phyloP scores from a whole-genome alignment of 2,329 filamentous ascomycete genomes.

The Trichothecium roseum region DNA sequence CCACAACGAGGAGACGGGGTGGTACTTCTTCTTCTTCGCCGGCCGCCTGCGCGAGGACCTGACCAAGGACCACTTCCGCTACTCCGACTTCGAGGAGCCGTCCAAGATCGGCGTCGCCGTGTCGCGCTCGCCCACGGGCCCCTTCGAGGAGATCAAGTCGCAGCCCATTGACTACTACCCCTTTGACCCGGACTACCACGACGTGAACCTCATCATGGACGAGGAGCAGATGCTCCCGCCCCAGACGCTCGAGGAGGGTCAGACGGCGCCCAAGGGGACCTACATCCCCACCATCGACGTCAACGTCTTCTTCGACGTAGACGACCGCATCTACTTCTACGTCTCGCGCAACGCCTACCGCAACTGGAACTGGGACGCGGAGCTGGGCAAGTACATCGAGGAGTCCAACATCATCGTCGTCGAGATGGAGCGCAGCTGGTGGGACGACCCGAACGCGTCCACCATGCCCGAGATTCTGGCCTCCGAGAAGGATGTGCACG shows the following conservation, averaged over 20 bases:
- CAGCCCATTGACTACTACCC: slow-evolving; percentile 22
- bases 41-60: slow-evolving; percentile 20
- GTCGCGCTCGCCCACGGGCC: slow-evolving; percentile 20
- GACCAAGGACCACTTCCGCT: slow-evolving; percentile 20
- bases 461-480: slow-evolving; percentile 22
- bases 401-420: slow-evolving; percentile 26
- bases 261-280: slow-evolving; percentile 20
- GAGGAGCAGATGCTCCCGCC: slow-evolving; percentile 22
- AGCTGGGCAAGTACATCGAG: slow-evolving; percentile 22
- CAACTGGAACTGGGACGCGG: slow-evolving; percentile 24
- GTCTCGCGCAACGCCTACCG: slow-evolving; percentile 23
- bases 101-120: slow-evolving; percentile 24
- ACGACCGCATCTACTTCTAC: slow-evolving; percentile 24
- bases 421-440: slow-evolving; percentile 22
- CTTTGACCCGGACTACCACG: slow-evolving; percentile 22
- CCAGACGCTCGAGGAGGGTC: slow-evolving; percentile 13
- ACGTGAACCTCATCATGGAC: slow-evolving; percentile 27
- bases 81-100: slow-evolving; percentile 22
- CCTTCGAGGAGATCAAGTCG: slow-evolving; percentile 19
- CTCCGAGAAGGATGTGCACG: slow-evolving; percentile 17
- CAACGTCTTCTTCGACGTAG: slow-evolving; percentile 34
- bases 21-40: slow-evolving; percentile 26
- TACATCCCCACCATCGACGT: slow-evolving; percentile 31
- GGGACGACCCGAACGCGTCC: slow-evolving; percentile 20
- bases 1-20: slow-evolving; percentile 22